Evolutionary conservation across 192 early-diverging fungal genomes (phyloP), one percentile per base, ranked within the genome.

Genomic region (Coemansia sp.): DNA sequence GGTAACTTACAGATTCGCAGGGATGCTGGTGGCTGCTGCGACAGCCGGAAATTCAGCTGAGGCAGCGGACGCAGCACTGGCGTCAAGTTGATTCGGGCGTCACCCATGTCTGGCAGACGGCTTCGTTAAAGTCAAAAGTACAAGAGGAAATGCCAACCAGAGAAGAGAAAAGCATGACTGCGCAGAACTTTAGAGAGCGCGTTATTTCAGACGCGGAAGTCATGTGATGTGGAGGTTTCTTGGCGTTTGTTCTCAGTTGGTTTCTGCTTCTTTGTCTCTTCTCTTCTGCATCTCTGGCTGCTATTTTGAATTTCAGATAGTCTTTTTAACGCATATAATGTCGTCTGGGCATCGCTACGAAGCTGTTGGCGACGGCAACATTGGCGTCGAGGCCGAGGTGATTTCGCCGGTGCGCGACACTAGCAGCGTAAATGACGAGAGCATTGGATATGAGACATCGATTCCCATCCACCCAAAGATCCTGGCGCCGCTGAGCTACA

Each of bases 381-480:
- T 78, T 57, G 75, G 75, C 24, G 59, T 78, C 11, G 75, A 78
- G 35, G 26, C 75, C 3, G 70, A 78, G 56, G 75, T 73, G n/a
- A 51, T 78, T n/a, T 29, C 70, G 49, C 64, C 75, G 27, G 19
- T 62, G 12, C 58, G 66, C 45, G 66, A 69, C 43, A 29, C 50
- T 23, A 51, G 63, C 58, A 61, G 52, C 52, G 67, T 38, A 24
- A 57, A 50, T 47, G 68, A 73, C 67, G 70, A 72, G 53, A 73
- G 75, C 63, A 62, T 78, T 20, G 75, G 75, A 19, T 78, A 78
- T 56, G 75, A 78, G 51, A 78, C 75, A 5, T 66, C 70, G 13
- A 73, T 78, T 18, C 75, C 75, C 0, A 60, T 78, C 20, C 75
- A 78, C 57, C 75, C 75, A 65, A 68, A 72, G 59, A 73, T 80